Evolutionary conservation across 2,329 filamentous ascomycete species (phyloP).

Genomic region (Monascus ruber): DNA sequence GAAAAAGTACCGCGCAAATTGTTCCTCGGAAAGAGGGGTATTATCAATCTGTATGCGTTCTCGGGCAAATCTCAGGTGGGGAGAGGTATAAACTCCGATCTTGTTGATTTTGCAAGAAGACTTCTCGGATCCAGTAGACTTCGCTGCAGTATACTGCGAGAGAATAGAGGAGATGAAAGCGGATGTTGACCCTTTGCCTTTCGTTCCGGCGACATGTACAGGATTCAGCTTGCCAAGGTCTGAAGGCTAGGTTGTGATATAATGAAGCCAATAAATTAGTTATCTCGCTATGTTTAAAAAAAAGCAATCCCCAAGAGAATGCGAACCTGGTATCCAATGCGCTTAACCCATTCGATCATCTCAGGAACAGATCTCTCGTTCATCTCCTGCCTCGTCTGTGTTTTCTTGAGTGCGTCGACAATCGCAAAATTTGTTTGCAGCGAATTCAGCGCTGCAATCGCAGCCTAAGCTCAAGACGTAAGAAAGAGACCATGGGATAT

Average conservation of each 20-base stretch:
- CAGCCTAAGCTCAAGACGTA: slow-evolving; percentile 37
- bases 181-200: slow-evolving; percentile 84
- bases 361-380: slow-evolving; percentile 70
- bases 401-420: slow-evolving; percentile 63
- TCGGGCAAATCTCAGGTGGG: slow-evolving; percentile 70
- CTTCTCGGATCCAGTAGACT: slow-evolving; percentile 14
- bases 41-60: slow-evolving; percentile 78
- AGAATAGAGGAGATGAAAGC: slow-evolving; percentile 74
- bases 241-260: slow-evolving; percentile 37
- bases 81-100: slow-evolving; percentile 74
- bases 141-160: slow-evolving; percentile 44
- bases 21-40: slow-evolving; percentile 52
- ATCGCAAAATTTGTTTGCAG: slow-evolving; percentile 70
- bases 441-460: slow-evolving; percentile 61
- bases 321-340: slow-evolving; percentile 63
- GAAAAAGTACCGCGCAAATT: slow-evolving; percentile 70
- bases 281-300: background rate
- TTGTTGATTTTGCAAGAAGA: slow-evolving; percentile 34
- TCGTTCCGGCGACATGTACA: slow-evolving; percentile 85
- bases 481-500: background rate
- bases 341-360: slow-evolving; percentile 65
- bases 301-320: slow-evolving; percentile 7
- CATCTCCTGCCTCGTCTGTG: slow-evolving; percentile 52
- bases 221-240: slow-evolving; percentile 50
- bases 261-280: background rate